These are phyloP conservation scores for Forsythia viridissima DNA, from an alignment of 257 asterid species.

Conservation along the genomic window DNA sequence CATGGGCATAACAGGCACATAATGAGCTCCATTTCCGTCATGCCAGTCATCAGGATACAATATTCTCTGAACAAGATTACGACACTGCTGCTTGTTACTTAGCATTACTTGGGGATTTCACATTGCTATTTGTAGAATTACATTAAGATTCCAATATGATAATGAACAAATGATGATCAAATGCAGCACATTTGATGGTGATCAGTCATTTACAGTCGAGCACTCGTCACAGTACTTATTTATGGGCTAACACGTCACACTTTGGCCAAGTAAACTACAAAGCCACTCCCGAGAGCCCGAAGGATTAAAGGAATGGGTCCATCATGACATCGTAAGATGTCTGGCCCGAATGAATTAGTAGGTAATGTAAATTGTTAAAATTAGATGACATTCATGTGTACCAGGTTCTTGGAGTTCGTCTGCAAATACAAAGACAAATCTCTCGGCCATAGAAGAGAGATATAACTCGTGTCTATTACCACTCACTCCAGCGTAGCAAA, in stretches of 20 bases:
- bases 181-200: not conserved
- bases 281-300: too few relatives aligned
- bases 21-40: too few relatives aligned
- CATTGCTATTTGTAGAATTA: not conserved
- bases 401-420: not conserved
- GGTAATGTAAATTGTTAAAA: too few relatives aligned
- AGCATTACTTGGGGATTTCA: not conserved
- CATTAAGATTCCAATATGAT: not conserved
- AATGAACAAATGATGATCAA: not conserved
- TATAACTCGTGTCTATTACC: not conserved
- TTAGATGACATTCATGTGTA: not conserved
- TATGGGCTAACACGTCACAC: too few relatives aligned
- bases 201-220: not conserved
- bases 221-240: too few relatives aligned
- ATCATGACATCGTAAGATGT: not conserved
- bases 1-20: too few relatives aligned
- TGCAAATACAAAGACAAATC: not conserved
- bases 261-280: too few relatives aligned
- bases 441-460: not conserved
- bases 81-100: too few relatives aligned
- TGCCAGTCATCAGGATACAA: too few relatives aligned
- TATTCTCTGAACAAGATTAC: too few relatives aligned
- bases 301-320: not conserved
- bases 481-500: not conserved
- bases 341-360: not conserved